Percentiles rank a stretch among this genome's conserved stretches.
Conservation (phyloP, 2,329 filamentous ascomycete species). For the Aspergillus ruber region DNA sequence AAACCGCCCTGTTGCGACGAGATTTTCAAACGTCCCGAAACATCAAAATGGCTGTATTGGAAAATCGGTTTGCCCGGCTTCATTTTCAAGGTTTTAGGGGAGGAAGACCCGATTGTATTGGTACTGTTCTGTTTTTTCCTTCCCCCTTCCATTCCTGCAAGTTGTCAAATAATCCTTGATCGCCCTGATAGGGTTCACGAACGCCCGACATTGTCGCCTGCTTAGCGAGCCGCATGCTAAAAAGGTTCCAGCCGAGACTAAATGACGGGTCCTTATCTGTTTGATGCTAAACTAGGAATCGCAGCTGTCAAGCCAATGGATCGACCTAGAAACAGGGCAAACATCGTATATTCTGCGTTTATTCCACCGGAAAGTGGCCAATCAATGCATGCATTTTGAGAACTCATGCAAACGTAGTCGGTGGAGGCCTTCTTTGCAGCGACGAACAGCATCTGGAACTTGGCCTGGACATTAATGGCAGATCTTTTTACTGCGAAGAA, state of each 20-base stretch:
- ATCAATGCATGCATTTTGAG: conserved; percentile 15
- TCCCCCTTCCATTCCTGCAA: neutral
- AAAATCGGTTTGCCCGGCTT: conserved; percentile 12
- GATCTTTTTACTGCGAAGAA: neutral
- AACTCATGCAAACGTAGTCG: conserved; percentile 26
- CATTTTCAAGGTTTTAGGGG: neutral
- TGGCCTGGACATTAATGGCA: conserved; percentile 2
- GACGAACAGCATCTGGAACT: conserved; percentile 2
- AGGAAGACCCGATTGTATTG: neutral
- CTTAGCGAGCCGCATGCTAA: neutral
- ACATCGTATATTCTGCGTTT: conserved; percentile 18
- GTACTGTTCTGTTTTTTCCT: neutral
- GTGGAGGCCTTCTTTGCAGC: conserved; percentile 17
- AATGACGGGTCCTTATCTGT: conserved; percentile 17
- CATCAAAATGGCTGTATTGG: conserved; percentile 10
- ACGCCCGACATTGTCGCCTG: neutral
- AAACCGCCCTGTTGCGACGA: conserved; percentile 3
- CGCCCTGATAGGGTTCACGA: neutral
- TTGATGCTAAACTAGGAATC: conserved; percentile 15
- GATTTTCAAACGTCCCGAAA: conserved; percentile 9
- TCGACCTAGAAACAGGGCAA: conserved; percentile 19
- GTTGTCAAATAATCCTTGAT: neutral
- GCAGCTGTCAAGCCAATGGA: conserved; percentile 20
- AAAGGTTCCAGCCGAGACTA: conserved; percentile 17
- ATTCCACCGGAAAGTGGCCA: conserved; percentile 9